These are phyloP conservation scores for Ceratobasidium sp. DNA, from an alignment of 1,284 basidiomycete genomes.

Conservation along the genomic window DNA sequence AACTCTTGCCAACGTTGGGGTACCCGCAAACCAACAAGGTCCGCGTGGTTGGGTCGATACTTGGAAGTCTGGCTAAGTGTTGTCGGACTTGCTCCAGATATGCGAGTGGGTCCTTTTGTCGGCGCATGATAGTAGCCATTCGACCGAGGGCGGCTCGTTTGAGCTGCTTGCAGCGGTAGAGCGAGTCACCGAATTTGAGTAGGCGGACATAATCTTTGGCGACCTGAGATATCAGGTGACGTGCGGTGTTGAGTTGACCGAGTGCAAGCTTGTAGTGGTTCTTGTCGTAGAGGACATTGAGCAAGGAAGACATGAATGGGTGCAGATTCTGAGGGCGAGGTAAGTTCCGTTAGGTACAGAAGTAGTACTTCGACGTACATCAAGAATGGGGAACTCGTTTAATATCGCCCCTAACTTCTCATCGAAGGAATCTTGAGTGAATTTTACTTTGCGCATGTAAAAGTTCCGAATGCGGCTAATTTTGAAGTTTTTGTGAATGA, in stretches of 20 bases:
- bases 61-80: slow-evolving; percentile 94
- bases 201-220: slow-evolving; percentile 95
- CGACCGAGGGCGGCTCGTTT: slow-evolving; percentile 94
- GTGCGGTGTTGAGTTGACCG: slow-evolving; percentile 90
- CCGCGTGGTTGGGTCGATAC: slow-evolving; percentile 95
- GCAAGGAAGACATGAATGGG: slow-evolving; percentile 89
- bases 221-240: slow-evolving; percentile 93
- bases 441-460: slow-evolving; percentile 99
- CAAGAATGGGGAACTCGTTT: slow-evolving; percentile 95
- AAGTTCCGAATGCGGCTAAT: slow-evolving; percentile 93
- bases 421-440: slow-evolving; percentile 96
- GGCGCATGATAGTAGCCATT: slow-evolving; percentile 96
- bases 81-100: slow-evolving; percentile 98
- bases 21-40: slow-evolving; percentile 96
- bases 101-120: slow-evolving; percentile 95
- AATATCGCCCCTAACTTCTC: slow-evolving; percentile 96
- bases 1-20: slow-evolving; percentile 97
- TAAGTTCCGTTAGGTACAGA: background rate
- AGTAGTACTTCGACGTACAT: slow-evolving; percentile 61
- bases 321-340: slow-evolving; percentile 78
- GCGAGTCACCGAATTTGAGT: slow-evolving; percentile 93
- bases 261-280: slow-evolving; percentile 98
- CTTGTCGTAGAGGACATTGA: slow-evolving; percentile 98
- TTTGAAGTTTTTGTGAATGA: slow-evolving; percentile 99
- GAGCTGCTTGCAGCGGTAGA: slow-evolving; percentile 96